Evolutionary conservation across 768 basidiomycete species (phyloP), one percentile per base, ranked within the genome.

Genomic region (Lactarius psammicola): DNA sequence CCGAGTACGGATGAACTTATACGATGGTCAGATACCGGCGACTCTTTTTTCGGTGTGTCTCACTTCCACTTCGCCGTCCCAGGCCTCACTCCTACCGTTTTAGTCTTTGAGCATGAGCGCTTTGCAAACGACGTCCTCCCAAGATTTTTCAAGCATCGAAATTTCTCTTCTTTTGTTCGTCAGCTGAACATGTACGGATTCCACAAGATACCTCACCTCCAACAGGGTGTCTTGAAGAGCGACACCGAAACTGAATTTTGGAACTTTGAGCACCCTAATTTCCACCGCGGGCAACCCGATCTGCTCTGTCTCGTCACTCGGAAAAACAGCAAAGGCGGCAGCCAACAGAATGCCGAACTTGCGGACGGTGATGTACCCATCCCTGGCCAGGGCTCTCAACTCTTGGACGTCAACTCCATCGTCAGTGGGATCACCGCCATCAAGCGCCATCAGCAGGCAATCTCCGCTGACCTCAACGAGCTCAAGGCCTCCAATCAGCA

Each of bases 151-250:
- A 99, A 99, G 75, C 97, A 98, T 78, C 87, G 90, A 67, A 97
- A 96, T 75, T 98, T 97, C 77, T 85, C 86, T 64, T 91, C 89
- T 38, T 97, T 97, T 71, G 94, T 95, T 20, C 84, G 94, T 17
- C 94, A 97, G 74, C 82, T 95, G 70, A 97, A 95, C 81, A 95
- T 95, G 91, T 97, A 95, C 76, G 92, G 92, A 62, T 94, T 95
- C 75, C 91, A 92, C 82, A 91, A 91, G 79, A 93, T 98, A 56
- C 95, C 95, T 0, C 95, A 98, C 74, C 86, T 98, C 23, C 95
- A 96, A 72, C 92, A 96, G 75, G 95, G 95, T 55, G 94, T 94
- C 31, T 83, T 98, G 68, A 90, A 87, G 73, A 84, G 86, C 74
- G 92, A 95, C 64, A 80, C 84, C 60, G 90, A 89, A 68, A 86